Evolutionary conservation across 225 moss, liverwort and hornwort genomes (phyloP), one percentile per base, ranked within the genome.

Genomic region (Marchantia paleacea): DNA sequence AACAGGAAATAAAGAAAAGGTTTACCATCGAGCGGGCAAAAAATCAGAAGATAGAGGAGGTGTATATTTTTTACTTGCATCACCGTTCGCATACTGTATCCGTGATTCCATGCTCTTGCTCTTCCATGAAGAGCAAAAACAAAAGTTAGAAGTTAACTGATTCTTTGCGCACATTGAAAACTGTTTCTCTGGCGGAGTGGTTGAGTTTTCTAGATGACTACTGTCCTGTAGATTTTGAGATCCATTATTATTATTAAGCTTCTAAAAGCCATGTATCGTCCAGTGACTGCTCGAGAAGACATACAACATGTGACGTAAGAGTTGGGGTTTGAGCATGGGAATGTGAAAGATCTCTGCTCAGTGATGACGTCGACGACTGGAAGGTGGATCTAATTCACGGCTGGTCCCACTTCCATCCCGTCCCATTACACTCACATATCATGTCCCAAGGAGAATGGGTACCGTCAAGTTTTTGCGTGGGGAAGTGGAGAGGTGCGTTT

Each of bases 371-470:
- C 66, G 2, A 39, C 39, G 39, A 2, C 39, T 39, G 39, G 5
- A 29, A 28, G 64, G 15, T 26, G 25, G 25, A 64, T 24, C 12
- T 7, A 64, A 24, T 24, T 39, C 39, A 5, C 39, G 9, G 24
- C 25, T 66, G 66, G 66, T 29, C 66, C 66, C 66, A 66, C 66
- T 66, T 29, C 66, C 26, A 28, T 66, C 28, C 66, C 66, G 29
- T 22, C 61, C 61, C 16, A 39, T 39, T 5, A 39, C 66, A 66
- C 66, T 66, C 66, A 29, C 66, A 12, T 28, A 61, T 61, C 61
- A 15, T 61, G 19, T 66, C 66, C 64, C 64, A 7, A 64, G 6
- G 66, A 66, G 22, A 24, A 62, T 62, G 66, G 12, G 26, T 64
- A 26, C 25, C 66, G 66, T 66, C 66, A 66, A 58, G 12, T 7